phyloP scores from a whole-genome alignment of 345 rosid genomes.

The Camelina sativa region DNA sequence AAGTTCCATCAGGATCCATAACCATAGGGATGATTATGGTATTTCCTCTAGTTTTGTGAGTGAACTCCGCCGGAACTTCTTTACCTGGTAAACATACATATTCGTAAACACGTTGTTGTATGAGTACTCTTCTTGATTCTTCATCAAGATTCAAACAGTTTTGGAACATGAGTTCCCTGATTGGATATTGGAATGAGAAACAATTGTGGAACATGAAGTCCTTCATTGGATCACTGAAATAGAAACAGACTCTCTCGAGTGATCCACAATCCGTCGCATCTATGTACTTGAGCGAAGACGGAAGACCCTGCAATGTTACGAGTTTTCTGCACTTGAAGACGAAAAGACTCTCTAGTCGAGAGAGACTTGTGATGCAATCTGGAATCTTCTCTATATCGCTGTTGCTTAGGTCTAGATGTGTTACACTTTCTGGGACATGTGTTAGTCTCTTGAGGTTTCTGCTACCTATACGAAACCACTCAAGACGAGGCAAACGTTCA shows the following conservation, averaged over 20 bases:
- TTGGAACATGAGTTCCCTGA: background rate
- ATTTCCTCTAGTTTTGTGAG: conserved; percentile 6
- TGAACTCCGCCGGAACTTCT: conserved; percentile 6
- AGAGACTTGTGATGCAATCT: background rate
- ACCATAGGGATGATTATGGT: background rate
- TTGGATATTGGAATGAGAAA: background rate
- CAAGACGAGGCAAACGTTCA: background rate
- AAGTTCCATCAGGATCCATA: background rate
- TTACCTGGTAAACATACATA: background rate
- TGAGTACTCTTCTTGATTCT: conserved; percentile 26
- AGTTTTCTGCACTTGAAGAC: background rate
- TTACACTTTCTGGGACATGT: background rate
- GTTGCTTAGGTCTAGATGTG: background rate
- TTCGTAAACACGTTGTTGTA: background rate
- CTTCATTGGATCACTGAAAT: background rate
- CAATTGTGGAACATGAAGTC: background rate
- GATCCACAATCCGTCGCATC: conserved; percentile 17
- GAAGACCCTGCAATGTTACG: background rate
- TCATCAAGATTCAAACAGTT: background rate
- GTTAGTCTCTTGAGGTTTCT: background rate
- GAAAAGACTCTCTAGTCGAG: background rate
- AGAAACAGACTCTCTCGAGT: background rate
- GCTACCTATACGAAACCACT: background rate
- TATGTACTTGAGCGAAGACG: background rate
- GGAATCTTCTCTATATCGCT: background rate